Evolutionary conservation across 2,329 filamentous ascomycete species (phyloP).

Genomic region (Pestalotiopsis sp.): DNA sequence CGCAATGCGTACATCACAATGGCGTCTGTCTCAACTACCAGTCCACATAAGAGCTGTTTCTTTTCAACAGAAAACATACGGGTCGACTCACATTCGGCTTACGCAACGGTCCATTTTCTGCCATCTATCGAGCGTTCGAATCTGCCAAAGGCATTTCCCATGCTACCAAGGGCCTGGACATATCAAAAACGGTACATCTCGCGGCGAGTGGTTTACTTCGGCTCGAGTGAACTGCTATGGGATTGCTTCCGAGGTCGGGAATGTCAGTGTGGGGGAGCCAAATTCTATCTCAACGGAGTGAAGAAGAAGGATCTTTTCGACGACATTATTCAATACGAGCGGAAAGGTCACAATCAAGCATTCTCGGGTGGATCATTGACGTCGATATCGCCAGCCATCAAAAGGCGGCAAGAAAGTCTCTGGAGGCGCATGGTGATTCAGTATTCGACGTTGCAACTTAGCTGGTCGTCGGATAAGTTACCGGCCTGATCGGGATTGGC

Average conservation of each 20-base stretch:
- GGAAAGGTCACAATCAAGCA: too few species aligned
- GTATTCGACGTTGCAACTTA: neutral
- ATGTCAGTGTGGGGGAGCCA: neutral
- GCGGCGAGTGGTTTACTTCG: neutral
- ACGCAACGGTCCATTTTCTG: neutral
- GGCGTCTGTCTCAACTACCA: neutral
- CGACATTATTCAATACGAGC: neutral
- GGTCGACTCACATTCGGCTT: neutral
- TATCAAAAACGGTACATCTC: neutral
- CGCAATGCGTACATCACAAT: neutral
- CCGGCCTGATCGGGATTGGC: neutral
- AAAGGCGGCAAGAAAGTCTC: neutral
- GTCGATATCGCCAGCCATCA: neutral
- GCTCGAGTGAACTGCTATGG: neutral
- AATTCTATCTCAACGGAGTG: neutral
- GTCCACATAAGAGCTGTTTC: neutral
- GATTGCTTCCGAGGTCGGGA: neutral
- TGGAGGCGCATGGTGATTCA: neutral
- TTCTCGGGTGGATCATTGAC: neutral
- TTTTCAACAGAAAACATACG: neutral
- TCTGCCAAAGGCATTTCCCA: neutral
- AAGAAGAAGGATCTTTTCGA: neutral
- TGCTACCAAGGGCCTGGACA: neutral
- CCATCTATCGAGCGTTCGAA: neutral
- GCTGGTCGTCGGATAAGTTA: neutral